These are phyloP conservation scores for Acorus gramineus DNA, from an alignment of 106 monocot species.

Conservation along the genomic window DNA sequence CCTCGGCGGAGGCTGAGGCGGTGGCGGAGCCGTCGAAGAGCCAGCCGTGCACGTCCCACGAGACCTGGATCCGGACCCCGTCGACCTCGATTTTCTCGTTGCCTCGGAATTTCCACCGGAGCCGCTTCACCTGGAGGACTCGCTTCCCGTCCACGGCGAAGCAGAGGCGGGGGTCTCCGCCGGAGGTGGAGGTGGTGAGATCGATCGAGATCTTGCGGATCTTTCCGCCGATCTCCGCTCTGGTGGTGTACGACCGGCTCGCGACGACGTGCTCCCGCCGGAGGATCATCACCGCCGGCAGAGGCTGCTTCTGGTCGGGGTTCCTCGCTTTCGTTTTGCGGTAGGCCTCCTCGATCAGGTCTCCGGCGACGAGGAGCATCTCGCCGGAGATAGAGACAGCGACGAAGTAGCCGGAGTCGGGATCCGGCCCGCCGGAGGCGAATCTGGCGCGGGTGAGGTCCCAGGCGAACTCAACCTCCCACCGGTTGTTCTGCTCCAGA, in stretches of 20 bases:
- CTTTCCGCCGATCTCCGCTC: conserved; percentile 28
- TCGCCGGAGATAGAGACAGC: conserved; percentile 47
- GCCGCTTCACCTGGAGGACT: conserved; percentile 43
- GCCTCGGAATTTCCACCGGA: conserved; percentile 85
- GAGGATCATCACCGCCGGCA: conserved; percentile 25
- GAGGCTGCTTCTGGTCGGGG: not conserved
- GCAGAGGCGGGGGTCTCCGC: conserved; percentile 19
- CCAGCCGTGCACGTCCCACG: conserved; percentile 89
- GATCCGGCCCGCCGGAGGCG: conserved; percentile 47
- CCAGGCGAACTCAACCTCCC: conserved; percentile 50
- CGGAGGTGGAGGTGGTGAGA: conserved; percentile 16
- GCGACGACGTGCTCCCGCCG: conserved; percentile 63
- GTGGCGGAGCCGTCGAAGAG: conserved; percentile 28
- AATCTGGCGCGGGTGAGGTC: conserved; percentile 59
- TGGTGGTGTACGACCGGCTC: conserved; percentile 28
- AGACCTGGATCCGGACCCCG: conserved; percentile 44
- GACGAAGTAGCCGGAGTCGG: conserved; percentile 44
- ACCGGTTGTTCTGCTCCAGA: conserved; percentile 1
- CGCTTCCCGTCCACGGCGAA: conserved; percentile 50
- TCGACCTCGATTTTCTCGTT: conserved; percentile 44
- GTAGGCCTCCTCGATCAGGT: conserved; percentile 31
- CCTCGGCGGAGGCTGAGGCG: not conserved
- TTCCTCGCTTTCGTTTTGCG: conserved; percentile 14
- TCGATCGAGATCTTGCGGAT: conserved; percentile 49
- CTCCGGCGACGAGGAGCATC: conserved; percentile 56